Base-by-base conservation (phyloP, 148 eudicot species). In the Pharnaceum exiguum region DNA sequence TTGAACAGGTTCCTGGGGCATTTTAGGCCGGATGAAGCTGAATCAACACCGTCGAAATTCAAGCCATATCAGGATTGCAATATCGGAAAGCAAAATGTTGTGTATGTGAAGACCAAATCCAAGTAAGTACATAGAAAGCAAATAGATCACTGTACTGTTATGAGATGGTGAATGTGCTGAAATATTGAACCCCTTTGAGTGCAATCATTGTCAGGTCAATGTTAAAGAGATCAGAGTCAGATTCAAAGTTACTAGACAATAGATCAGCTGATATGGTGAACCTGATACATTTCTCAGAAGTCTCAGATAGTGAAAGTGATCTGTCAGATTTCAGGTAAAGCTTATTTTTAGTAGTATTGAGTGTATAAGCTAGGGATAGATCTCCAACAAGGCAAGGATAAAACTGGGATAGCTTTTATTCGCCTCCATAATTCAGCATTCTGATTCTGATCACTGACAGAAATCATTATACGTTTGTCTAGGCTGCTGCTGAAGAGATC, bases 1-100 rank as follows among this genome's bases (percentile, higher is more conserved):
- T 42, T 63, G 17, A 50, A 46, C 68, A 70, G 74, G 44, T 63
- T 70, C 25, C 29, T 70, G 27, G 74, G 74, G 31, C 31, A 63
- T 26, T 32, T 22, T 29, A 35, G 57, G 24, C 63, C 68, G 23
- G 68, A 30, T 32, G 46, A 15, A 24, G 44, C 22, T 37, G 46
- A 48, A 49, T 5, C 25, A 65, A 29, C 17, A 49, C 59, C 63
- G 24, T 23, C 0, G 25, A 28, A 35, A 31, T 49, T 15, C 5
- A 21, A 32, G 19, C 30, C n/a, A 2, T 29, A 35, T 31, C 26
- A 31, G 7, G 13, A 37, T 4, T n/a, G 4, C 26, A 26, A 9
- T 28, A 56, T 31, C 8, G 58, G 21, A 55, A 50, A 51, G 42
- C 52, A 44, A 7, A 40, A 42, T 11, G 16, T 26, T 28, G 8